Conservation (phyloP, 306 rosid species). For the Vigna nakashimae region DNA sequence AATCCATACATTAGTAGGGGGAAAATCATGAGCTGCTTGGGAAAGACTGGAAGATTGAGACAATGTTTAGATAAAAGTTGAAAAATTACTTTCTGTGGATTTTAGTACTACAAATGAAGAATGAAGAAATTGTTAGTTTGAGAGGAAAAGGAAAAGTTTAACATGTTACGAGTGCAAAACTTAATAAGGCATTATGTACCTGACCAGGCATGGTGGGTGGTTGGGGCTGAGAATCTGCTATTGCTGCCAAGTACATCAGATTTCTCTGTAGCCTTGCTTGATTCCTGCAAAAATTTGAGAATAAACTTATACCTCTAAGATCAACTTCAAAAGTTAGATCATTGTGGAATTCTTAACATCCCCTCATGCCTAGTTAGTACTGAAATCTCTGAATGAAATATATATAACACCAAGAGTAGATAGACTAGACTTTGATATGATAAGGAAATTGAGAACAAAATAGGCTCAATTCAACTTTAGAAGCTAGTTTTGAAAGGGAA, state of each 20-base stretch:
- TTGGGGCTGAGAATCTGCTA: slow-evolving; percentile 99
- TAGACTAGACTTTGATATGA: neutral
- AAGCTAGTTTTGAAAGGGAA: neutral
- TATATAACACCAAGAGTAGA: neutral
- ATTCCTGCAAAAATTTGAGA: slow-evolving; percentile 58
- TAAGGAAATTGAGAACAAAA: neutral
- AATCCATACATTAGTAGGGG: neutral
- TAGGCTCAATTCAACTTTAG: neutral
- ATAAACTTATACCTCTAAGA: neutral
- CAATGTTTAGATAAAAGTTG: neutral
- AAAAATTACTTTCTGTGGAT: neutral
- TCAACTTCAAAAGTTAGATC: neutral
- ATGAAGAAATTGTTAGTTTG: no score
- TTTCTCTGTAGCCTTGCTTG: slow-evolving; percentile 97
- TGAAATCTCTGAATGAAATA: neutral
- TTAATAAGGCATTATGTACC: slow-evolving; percentile 60
- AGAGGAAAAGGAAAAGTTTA: no score
- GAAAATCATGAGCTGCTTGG: neutral
- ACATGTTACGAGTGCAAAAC: no score
- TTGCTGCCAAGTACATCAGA: slow-evolving; percentile 98
- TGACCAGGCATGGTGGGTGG: slow-evolving; percentile 85
- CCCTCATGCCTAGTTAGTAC: neutral
- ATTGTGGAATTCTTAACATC: neutral
- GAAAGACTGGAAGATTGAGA: neutral
- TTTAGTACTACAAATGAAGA: no score